Percentiles rank a stretch among this genome's conserved stretches.
These are phyloP conservation scores for Phytophthora tentaculata DNA, from an alignment of 352 stramenopile genomes.

Conservation along the genomic window DNA sequence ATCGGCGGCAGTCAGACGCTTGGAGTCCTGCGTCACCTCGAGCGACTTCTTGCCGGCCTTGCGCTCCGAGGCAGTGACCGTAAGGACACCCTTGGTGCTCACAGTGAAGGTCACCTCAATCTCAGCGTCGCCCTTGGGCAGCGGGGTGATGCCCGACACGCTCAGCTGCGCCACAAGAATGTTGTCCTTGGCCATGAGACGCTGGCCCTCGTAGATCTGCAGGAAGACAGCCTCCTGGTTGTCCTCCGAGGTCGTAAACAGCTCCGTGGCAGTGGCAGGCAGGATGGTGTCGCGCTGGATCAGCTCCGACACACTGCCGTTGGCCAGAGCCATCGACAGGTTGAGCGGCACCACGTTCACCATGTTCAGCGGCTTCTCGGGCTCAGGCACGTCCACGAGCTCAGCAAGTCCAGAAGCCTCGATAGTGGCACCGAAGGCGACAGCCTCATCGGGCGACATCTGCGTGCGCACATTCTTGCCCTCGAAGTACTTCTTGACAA, in stretches of 20 bases:
- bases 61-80: constrained; percentile 91
- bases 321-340: constrained; percentile 91
- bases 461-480: constrained; percentile 83
- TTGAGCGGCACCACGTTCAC: constrained; percentile 94
- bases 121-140: constrained; percentile 91
- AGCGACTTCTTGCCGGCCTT: constrained; percentile 78
- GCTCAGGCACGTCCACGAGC: constrained; percentile 69
- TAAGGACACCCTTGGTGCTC: constrained; percentile 94
- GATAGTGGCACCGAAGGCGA: constrained; percentile 90
- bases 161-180: constrained; percentile 92
- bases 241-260: constrained; percentile 92
- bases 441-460: constrained; percentile 91
- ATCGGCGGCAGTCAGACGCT: constrained; percentile 67
- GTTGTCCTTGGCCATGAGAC: constrained; percentile 97
- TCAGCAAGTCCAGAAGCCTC: constrained; percentile 76
- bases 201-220: constrained; percentile 96
- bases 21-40: constrained; percentile 76
- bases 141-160: constrained; percentile 88
- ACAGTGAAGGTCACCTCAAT: constrained; percentile 94
- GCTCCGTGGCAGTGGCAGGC: constrained; percentile 78
- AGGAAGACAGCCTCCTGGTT: constrained; percentile 93
- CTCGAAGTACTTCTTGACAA: constrained; percentile 88
- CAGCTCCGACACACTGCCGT: constrained; percentile 92
- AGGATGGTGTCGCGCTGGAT: constrained; percentile 93
- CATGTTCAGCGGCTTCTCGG: constrained; percentile 71